Base-by-base conservation (phyloP, 768 basidiomycete genomes). In the Cystoderma amianthinum region DNA sequence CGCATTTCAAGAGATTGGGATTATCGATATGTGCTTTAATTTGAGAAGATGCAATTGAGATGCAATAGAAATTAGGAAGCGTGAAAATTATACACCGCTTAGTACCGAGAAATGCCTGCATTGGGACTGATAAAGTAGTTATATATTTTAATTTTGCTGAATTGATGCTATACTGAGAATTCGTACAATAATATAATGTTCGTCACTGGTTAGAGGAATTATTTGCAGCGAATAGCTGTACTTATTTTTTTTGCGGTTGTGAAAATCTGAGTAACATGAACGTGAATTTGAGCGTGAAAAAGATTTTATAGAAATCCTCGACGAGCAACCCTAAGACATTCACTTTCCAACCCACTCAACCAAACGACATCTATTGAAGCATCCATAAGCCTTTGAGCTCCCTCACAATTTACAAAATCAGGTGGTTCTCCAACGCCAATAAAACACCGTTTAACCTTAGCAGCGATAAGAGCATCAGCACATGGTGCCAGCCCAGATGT, bases 341-440 rank as follows among this genome's bases (percentile, higher is more conserved):
- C 76, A 25, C 81, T 70, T 53, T 91, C 88, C 32, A 96, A 56
- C 2, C 80, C 84, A 18, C 67, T 67, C 15, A 89, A 45, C 78
- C 88, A 85, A n/a, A 85, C 52, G 1, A 96, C 76, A 35, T 85
- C 75, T 3, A 91, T 68, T 3, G 85, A 89, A 5, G 78, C 82
- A 18, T 80, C 72, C 52, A 62, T 72, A 49, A 97, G 56, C 51
- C 76, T 80, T 45, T 67, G 69, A 3, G 87, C 85, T 4, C 95
- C 95, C 60, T 94, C 86, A 55, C 95, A 98, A 7, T 78, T 71
- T 10, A 99, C 95, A 57, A 97, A 99, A 60, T 98, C 95, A 41
- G 78, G 78, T 2, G 95, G 95, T 60, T 99, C 95, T 45, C 79
- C 75, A 2, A 83, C 91, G 2, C 95, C 95, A 33, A 98, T 84